Percentiles rank a stretch among this genome's conserved stretches.
Conservation (phyloP, 306 rosid genomes). For the Acmispon strigosus region DNA sequence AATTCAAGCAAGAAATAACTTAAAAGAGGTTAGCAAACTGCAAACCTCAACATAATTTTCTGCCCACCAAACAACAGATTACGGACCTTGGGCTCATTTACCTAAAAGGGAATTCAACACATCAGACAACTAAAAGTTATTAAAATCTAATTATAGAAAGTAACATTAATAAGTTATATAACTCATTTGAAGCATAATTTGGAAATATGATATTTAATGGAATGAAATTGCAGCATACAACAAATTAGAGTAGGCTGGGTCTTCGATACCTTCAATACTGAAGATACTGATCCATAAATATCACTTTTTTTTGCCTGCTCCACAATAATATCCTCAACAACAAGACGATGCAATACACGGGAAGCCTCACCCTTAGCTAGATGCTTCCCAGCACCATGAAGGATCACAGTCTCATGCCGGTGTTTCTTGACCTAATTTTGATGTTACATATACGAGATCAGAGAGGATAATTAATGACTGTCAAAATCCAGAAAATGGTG, state of each 20-base stretch:
- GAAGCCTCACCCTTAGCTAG: slow-evolving; percentile 90
- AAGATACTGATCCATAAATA: slow-evolving; percentile 84
- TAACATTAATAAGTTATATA: background rate
- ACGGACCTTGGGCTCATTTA: slow-evolving; percentile 45
- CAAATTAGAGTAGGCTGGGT: slow-evolving; percentile 4
- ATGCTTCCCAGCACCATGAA: slow-evolving; percentile 90
- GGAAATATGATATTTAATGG: background rate
- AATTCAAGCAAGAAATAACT: slow-evolving; percentile 24
- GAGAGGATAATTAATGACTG: slow-evolving; percentile 1
- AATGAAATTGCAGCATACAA: slow-evolving; percentile 5
- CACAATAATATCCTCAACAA: slow-evolving; percentile 57
- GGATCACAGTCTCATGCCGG: slow-evolving; percentile 60
- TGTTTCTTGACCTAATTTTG: slow-evolving; percentile 74
- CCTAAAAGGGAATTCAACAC: slow-evolving; percentile 39
- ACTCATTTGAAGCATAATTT: background rate
- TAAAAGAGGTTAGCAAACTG: slow-evolving; percentile 1
- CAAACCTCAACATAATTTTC: slow-evolving; percentile 59
- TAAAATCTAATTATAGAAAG: slow-evolving; percentile 9
- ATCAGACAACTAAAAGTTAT: slow-evolving; percentile 2
- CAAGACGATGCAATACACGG: slow-evolving; percentile 85
- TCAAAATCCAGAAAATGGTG: background rate
- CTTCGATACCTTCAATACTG: slow-evolving; percentile 63
- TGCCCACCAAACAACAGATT: slow-evolving; percentile 49
- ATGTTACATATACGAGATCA: slow-evolving; percentile 15
- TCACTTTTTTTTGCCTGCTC: slow-evolving; percentile 97